Base-by-base conservation (phyloP, 169 alveolate genomes). In the Cryptosporidium canis region DNA sequence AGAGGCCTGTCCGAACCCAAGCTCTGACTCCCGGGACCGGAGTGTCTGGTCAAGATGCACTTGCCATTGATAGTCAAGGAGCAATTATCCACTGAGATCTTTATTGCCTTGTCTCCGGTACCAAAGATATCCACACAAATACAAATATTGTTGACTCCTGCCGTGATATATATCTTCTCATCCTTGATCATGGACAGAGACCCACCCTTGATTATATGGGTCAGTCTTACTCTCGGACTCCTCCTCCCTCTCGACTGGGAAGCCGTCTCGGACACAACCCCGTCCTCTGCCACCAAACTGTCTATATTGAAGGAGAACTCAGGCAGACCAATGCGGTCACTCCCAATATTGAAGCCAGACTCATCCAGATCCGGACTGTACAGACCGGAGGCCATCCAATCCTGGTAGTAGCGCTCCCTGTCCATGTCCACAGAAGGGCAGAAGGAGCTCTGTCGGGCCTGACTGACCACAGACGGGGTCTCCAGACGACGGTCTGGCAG, bases 161-260 rank as follows among this genome's bases (percentile, higher is more conserved):
- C 66, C 14, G 72, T 77, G 24, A 77, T 55, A 24, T 58, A 77
- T 3, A 61, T 35, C 27, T 58, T 61, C 39, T 77, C 72, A 58
- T 77, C 87, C 61, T 61, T 55, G 21, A 77, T 61, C 44, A 77
- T 55, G 1, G 87, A 41, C 11, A 77, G 21, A 61, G 87, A 77
- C 7, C 87, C 87, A 6, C 87, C 87, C 61, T 61, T 77, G 31
- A 77, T 58, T 11, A 77, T 77, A 77, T 61, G 66, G 8, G 87
- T 77, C 7, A 77, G 14, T 41, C 37, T 55, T 9, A 55, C 24
- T 14, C 21, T 77, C 1, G 87, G 87, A 5, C 24, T 77, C 18
- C 21, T 72, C 2, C 1, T 37, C 18, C 56, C 27, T 3, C n/a
- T 16, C 53, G 24, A 21, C 29, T n/a, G n/a, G n/a, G n/a, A n/a